Evolutionary conservation across 495 filamentous ascomycete genomes (phyloP).

Genomic region (Penicillium coffeae): DNA sequence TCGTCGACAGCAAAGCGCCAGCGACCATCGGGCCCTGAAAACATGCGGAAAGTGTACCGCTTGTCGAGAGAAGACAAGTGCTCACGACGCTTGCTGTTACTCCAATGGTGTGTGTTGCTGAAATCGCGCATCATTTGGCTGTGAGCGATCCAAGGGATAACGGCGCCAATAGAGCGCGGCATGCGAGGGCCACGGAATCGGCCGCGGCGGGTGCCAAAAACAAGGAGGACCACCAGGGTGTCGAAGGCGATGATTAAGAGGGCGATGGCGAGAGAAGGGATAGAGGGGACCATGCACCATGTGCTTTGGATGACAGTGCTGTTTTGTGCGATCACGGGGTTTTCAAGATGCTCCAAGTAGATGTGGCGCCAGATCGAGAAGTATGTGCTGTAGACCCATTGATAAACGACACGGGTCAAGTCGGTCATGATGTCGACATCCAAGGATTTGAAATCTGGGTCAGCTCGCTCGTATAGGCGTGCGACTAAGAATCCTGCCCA

Average conservation of each 20-base stretch:
- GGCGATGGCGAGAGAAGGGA: slow-evolving; percentile 29
- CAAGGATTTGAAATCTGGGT: slow-evolving; percentile 25
- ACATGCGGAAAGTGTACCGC: slow-evolving; percentile 37
- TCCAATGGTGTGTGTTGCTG: slow-evolving; percentile 31
- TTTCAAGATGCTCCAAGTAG: slow-evolving; percentile 29
- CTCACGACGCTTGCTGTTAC: slow-evolving; percentile 26
- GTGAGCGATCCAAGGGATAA: slow-evolving; percentile 40
- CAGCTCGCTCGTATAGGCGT: slow-evolving; percentile 31
- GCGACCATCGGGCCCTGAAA: slow-evolving; percentile 27
- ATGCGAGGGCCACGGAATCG: slow-evolving; percentile 38
- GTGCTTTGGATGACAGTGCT: slow-evolving; percentile 31
- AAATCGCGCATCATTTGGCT: slow-evolving; percentile 40
- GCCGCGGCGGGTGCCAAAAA: slow-evolving; percentile 37
- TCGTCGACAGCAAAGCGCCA: slow-evolving; percentile 40
- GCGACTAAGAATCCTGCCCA: slow-evolving; percentile 42
- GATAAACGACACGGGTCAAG: slow-evolving; percentile 33
- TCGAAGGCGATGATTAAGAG: slow-evolving; percentile 36
- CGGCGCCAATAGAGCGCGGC: slow-evolving; percentile 36
- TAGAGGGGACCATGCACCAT: slow-evolving; percentile 35
- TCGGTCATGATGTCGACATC: slow-evolving; percentile 21
- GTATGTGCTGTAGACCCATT: slow-evolving; percentile 43
- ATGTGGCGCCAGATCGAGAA: slow-evolving; percentile 38
- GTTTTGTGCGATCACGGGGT: slow-evolving; percentile 19
- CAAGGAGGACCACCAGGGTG: slow-evolving; percentile 34
- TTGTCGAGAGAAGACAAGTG: slow-evolving; percentile 29